phyloP scores from a whole-genome alignment of 75 land plant species.

The Adiantum capillusveneris region DNA sequence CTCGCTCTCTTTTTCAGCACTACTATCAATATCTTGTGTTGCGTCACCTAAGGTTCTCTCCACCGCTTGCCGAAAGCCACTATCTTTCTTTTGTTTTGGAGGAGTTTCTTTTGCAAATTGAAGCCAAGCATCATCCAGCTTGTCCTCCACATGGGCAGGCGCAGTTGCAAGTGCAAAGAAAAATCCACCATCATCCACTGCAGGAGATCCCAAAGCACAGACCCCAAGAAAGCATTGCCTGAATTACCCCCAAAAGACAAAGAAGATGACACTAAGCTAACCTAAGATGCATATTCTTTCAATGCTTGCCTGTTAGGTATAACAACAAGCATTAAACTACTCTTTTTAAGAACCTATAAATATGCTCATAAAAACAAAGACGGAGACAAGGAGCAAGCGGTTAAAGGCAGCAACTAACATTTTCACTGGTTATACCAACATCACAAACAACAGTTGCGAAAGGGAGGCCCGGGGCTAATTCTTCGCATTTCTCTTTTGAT shows the following conservation, averaged over 20 bases:
- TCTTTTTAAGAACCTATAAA: not conserved
- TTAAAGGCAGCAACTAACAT: no score
- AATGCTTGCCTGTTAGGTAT: no score
- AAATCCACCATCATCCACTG: slow-evolving; percentile 66
- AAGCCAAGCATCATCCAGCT: slow-evolving; percentile 93
- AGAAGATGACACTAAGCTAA: slow-evolving; percentile 1
- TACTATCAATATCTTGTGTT: no score
- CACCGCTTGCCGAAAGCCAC: not conserved
- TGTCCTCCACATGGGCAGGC: slow-evolving; percentile 97
- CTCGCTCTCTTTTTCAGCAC: not conserved
- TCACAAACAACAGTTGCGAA: no score
- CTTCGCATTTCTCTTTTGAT: no score
- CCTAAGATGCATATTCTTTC: slow-evolving; percentile 3
- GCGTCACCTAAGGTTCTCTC: not conserved
- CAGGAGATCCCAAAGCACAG: slow-evolving; percentile 2
- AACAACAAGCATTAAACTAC: not conserved
- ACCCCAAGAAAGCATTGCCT: not conserved
- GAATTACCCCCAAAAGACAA: slow-evolving; percentile 1
- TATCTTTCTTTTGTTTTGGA: slow-evolving; percentile 8
- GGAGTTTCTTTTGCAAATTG: slow-evolving; percentile 72
- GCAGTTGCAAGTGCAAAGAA: slow-evolving; percentile 98
- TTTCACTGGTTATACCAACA: no score
- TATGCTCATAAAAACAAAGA: not conserved
- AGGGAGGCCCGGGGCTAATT: no score
- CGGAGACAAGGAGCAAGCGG: no score